Percentiles rank a stretch among this genome's conserved stretches.
Conservation (phyloP, 2,329 filamentous ascomycete genomes). For the Fusarium sp. region DNA sequence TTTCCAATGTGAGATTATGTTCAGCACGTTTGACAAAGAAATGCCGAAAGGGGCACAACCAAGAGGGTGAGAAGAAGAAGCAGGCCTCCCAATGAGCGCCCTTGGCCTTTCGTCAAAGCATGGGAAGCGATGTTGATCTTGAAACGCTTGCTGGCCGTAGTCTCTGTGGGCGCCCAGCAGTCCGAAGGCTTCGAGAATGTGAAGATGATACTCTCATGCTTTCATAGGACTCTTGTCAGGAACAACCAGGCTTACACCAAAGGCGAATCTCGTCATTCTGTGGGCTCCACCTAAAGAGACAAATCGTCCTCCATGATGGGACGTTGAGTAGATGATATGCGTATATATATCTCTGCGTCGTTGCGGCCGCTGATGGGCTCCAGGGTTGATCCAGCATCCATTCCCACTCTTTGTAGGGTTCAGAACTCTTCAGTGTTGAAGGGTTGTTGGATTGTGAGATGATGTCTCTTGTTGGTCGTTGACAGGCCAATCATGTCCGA, state of each 20-base stretch:
- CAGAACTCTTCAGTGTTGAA: not conserved
- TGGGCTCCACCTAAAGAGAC: not conserved
- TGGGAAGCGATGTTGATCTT: too few species aligned
- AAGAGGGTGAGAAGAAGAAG: not conserved
- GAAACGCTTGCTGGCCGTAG: not conserved
- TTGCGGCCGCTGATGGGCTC: not conserved
- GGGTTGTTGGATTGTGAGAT: not conserved
- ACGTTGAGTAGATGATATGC: not conserved
- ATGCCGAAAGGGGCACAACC: not conserved
- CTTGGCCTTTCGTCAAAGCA: not conserved
- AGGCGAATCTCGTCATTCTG: not conserved
- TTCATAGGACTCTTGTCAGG: not conserved
- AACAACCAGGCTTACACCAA: not conserved
- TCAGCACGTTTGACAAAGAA: not conserved
- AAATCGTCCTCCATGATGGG: not conserved
- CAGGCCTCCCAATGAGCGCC: not conserved
- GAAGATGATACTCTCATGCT: not conserved
- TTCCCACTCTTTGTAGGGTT: not conserved
- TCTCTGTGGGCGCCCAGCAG: not conserved
- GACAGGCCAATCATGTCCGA: not conserved
- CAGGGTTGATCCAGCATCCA: not conserved
- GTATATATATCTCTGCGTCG: not conserved
- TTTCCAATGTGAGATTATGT: not conserved
- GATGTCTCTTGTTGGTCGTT: too few species aligned
- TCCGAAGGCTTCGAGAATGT: not conserved